Base-by-base conservation (phyloP, 208 protist genomes). In the Entamoeba invadens region DNA sequence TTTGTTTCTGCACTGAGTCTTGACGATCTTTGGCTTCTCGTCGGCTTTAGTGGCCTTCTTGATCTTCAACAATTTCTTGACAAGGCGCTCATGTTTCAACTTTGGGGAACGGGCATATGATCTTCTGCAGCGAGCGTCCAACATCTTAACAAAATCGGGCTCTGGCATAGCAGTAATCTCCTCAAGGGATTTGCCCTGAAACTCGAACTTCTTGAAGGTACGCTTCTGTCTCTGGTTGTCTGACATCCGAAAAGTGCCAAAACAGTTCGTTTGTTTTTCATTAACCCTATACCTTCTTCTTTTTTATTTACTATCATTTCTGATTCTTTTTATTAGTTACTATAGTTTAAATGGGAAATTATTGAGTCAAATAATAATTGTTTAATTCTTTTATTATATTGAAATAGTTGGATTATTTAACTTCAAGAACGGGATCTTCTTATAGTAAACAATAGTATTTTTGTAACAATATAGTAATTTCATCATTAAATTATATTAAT, bases 1-100 rank as follows among this genome's bases (percentile, higher is more conserved):
- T 96, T 99, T 99, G 96, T 99, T 97, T 95, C 99, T 97, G 91
- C 99, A 97, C 97, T 99, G 99, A 77, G 99, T 99, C 96, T 99
- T 99, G 93, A 99, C 97, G 35, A 96, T 94, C 87, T 97, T 95
- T 91, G 99, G 98, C 97, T 99, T 99, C 97, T 99, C 98, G 94
- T 97, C 97, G 93, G 97, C 96, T 95, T 96, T 97, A 45, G 31
- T 38, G 93, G 97, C 95, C 96, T 98, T 98, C 97, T 98, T 96
- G 44, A 91, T 46, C 25, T 94, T 92, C 46, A 87, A 96, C 57
- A 99, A 97, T 95, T 98, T 98, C 96, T 99, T 98, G 93, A 99
- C 96, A 93, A 99, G 97, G 44, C 97, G 95, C 35, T 97, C 96
- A 92, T 97, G 97, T 96, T 98, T 98, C 93, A 95, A 94, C 95